Percentiles rank a stretch among this genome's conserved stretches.
Evolutionary conservation across 2,329 filamentous ascomycete genomes (phyloP).

Genomic region (Fusarium decemcellulare): DNA sequence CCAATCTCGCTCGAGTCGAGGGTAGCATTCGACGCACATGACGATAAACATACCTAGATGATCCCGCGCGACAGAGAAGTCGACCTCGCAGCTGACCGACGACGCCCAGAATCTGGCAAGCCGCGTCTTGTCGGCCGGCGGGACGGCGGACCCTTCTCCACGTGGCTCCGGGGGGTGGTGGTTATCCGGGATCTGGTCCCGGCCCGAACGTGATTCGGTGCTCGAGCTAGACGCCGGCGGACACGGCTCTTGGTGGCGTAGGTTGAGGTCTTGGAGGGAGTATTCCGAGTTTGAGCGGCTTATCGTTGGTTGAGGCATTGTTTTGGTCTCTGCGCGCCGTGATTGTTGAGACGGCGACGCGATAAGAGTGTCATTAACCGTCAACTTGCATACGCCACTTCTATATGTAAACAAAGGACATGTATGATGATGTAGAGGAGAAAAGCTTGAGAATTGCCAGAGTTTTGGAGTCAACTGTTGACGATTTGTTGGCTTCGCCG

Average conservation of each 20-base stretch:
- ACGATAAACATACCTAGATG: slow-evolving; percentile 43
- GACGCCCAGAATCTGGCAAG: slow-evolving; percentile 37
- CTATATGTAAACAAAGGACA: neutral
- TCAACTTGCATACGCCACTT: neutral
- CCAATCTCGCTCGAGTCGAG: slow-evolving; percentile 23
- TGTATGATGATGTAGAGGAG: slow-evolving; percentile 6
- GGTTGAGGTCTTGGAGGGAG: slow-evolving; percentile 39
- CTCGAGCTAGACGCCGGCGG: neutral
- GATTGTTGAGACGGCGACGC: neutral
- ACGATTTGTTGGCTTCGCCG: slow-evolving; percentile 4
- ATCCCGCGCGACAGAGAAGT: slow-evolving; percentile 40
- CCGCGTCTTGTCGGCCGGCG: slow-evolving; percentile 31
- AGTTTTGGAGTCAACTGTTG: neutral
- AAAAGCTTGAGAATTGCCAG: neutral
- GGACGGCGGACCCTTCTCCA: slow-evolving; percentile 43
- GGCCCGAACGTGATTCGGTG: slow-evolving; percentile 4
- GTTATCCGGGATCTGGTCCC: slow-evolving; percentile 6
- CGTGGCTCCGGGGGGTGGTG: slow-evolving; percentile 19
- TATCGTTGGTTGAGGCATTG: slow-evolving; percentile 25
- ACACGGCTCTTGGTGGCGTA: neutral
- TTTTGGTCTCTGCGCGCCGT: neutral
- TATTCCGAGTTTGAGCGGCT: slow-evolving; percentile 39
- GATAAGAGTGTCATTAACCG: neutral
- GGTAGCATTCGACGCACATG: neutral
- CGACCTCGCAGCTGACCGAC: slow-evolving; percentile 45